Conservation (phyloP, 805 yeast species). For the Myxozyma lipomycoides region DNA sequence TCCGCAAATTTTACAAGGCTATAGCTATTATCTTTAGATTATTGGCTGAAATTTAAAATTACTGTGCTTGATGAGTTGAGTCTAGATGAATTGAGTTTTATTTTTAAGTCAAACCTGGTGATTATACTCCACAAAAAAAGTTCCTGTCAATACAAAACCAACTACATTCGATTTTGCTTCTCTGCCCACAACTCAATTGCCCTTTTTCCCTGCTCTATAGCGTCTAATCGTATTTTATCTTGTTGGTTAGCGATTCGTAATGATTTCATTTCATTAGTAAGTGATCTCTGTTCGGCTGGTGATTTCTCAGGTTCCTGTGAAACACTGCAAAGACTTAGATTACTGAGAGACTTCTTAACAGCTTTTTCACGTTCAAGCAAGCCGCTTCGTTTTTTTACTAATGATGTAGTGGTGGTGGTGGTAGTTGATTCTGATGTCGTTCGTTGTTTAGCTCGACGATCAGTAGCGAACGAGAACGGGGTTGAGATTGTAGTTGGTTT, state of each 20-base stretch:
- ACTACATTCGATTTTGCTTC: background rate
- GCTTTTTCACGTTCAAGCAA: constrained; percentile 24
- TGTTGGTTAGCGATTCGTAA: background rate
- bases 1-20: too few relatives aligned
- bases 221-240: constrained; percentile 10
- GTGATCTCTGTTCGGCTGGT: background rate
- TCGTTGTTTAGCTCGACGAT: background rate
- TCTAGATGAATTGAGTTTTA: background rate
- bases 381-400: constrained; percentile 23
- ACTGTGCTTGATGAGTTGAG: background rate
- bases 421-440: background rate
- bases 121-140: background rate
- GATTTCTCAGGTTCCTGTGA: background rate
- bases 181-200: constrained; percentile 22
- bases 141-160: too few relatives aligned
- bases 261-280: constrained; percentile 1
- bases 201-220: constrained; percentile 16
- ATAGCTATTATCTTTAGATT: too few relatives aligned
- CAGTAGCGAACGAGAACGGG: constrained; percentile 20
- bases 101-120: background rate
- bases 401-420: background rate
- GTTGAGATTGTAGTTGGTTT: constrained; percentile 7
- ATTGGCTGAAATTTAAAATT: background rate
- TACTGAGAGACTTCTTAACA: constrained; percentile 23
- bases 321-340: constrained; percentile 21